Evolutionary conservation across 805 yeast species (phyloP), one percentile per base, ranked within the genome.

Genomic region (Starmerella apis): DNA sequence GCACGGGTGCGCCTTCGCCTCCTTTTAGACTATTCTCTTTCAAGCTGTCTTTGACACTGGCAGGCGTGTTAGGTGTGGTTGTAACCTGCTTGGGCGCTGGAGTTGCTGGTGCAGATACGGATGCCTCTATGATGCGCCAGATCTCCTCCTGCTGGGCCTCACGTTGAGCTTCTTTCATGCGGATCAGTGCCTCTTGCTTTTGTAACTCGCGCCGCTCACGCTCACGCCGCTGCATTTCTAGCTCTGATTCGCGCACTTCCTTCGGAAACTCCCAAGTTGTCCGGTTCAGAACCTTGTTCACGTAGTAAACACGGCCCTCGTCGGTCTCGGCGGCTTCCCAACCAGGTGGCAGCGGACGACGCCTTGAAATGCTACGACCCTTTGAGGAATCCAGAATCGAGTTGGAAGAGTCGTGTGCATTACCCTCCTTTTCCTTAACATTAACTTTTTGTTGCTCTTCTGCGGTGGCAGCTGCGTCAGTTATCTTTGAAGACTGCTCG

Each of bases 261-360:
- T 31, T 22, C 16, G 37, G 46, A 16, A 65, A 68, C 7, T 76
- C 80, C 88, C 90, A 81, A 45, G 72, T 72, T 1, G 81, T 73
- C 20, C 66, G 57, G 31, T 71, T 70, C 23, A 68, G 64, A 6
- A 61, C 68, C 39, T 77, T 66, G 62, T 80, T 76, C 64, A 70
- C 81, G 63, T 76, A 83, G 61, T 79, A 81, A 14, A 59, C 63
- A 13, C 64, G 64, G 13, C 74, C 73, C 27, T 64, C 67, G 4
- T 70, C 66, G 52, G 76, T 79, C 22, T 63, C 63, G 0, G 82
- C 79, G 56, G 73, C 69, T 46, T 75, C 78, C 92, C 92, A 83
- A 2, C 84, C 84, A 0, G 69, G 68, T 1, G 86, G 85, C 24
- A 79, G 69, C 2, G 32, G 27, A 3, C 36, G 37, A 25, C 35